A percentile compares a stretch with the other conserved stretches of the same genome.
phyloP scores from a whole-genome alignment of 352 stramenopile species.

The Pythium coloratum region DNA sequence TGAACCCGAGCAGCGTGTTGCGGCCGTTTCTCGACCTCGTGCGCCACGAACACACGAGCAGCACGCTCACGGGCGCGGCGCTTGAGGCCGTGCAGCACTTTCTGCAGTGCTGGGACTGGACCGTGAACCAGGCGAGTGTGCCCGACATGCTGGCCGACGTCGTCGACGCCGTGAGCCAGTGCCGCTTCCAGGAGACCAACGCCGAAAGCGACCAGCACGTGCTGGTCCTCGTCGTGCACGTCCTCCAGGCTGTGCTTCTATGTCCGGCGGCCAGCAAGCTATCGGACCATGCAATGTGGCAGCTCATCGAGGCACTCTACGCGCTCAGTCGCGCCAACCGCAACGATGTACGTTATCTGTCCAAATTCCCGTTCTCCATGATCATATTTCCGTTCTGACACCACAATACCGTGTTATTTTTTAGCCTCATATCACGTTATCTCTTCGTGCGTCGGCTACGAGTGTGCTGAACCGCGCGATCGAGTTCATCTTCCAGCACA shows the following conservation, averaged over 20 bases:
- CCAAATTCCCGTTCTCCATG: background rate
- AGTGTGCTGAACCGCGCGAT: constrained; percentile 65
- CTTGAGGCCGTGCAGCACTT: constrained; percentile 96
- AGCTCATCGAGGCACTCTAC: constrained; percentile 95
- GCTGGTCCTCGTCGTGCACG: constrained; percentile 92
- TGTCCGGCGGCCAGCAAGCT: constrained; percentile 81
- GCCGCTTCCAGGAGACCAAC: constrained; percentile 94
- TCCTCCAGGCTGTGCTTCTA: constrained; percentile 93
- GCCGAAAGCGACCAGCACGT: constrained; percentile 90
- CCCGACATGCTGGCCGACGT: constrained; percentile 76
- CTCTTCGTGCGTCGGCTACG: constrained; percentile 62
- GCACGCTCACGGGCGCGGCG: constrained; percentile 90
- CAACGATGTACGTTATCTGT: constrained; percentile 46
- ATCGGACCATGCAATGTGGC: constrained; percentile 92
- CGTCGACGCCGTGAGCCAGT: constrained; percentile 91
- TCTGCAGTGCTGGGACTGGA: constrained; percentile 83
- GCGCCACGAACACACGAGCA: constrained; percentile 90
- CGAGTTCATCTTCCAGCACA: constrained; percentile 61
- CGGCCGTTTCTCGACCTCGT: constrained; percentile 96
- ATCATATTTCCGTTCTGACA: background rate
- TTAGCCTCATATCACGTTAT: constrained; percentile 60
- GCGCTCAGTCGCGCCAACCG: constrained; percentile 83
- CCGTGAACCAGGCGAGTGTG: constrained; percentile 27
- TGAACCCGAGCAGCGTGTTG: constrained; percentile 65
- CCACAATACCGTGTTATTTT: background rate